phyloP scores from a whole-genome alignment of 352 stramenopile genomes.

The Phytophthora sansomeana region DNA sequence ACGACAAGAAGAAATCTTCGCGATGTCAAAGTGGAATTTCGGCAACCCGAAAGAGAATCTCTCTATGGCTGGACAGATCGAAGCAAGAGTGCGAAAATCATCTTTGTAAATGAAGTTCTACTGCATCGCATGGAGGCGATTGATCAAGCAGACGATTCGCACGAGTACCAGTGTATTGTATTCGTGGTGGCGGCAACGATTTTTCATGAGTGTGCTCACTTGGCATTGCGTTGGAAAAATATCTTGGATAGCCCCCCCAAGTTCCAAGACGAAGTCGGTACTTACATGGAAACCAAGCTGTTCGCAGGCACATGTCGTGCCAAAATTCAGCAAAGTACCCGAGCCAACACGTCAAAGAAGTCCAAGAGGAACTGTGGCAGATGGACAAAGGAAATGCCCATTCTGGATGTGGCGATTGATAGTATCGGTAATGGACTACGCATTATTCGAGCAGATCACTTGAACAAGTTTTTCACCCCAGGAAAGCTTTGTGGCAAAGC shows the following conservation, averaged over 20 bases:
- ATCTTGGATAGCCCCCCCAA: constrained; percentile 3
- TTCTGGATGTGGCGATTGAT: constrained; percentile 9
- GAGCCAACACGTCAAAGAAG: not conserved
- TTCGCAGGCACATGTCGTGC: not conserved
- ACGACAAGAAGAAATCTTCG: constrained; percentile 9
- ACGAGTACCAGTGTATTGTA: constrained; percentile 9
- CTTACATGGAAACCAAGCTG: not conserved
- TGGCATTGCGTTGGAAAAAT: constrained; percentile 2
- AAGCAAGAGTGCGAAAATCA: not conserved
- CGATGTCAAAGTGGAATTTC: constrained; percentile 3
- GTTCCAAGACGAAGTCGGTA: not conserved
- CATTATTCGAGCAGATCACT: constrained; percentile 8
- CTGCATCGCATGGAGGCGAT: constrained; percentile 4
- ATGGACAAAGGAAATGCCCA: constrained; percentile 6
- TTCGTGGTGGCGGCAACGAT: constrained; percentile 8
- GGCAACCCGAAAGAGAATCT: not conserved
- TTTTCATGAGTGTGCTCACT: constrained; percentile 12
- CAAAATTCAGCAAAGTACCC: constrained; percentile 6
- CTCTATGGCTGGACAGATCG: constrained; percentile 2
- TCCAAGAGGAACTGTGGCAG: not conserved
- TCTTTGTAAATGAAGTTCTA: constrained; percentile 11
- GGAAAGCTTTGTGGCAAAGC: not conserved
- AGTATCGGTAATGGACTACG: not conserved
- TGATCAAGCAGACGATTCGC: constrained; percentile 6
- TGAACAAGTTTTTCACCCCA: constrained; percentile 9